A percentile compares a stretch with the other conserved stretches of the same genome.
Evolutionary conservation across 345 rosid species (phyloP).

Genomic region (Mallotus nudiflorus): DNA sequence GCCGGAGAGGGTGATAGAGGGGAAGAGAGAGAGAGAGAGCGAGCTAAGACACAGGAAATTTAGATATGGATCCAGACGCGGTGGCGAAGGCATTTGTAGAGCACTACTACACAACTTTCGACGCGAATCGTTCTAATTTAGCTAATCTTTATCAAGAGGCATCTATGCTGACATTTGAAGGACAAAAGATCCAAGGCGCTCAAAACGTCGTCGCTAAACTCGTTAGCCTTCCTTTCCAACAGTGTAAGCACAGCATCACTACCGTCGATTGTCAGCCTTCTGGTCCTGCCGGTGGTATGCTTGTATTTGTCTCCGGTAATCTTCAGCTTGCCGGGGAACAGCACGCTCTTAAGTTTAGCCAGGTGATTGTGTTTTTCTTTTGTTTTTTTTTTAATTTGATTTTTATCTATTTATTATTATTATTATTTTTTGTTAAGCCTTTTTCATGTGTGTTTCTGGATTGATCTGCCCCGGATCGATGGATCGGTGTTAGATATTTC

Average conservation of each 20-base stretch:
- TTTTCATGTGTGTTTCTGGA: background rate
- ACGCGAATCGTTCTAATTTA: conserved; percentile 58
- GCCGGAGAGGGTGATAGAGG: too few relatives aligned
- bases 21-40: background rate
- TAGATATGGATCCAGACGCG: conserved; percentile 76
- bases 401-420: too few relatives aligned
- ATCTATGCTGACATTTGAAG: conserved; percentile 94
- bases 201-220: conserved; percentile 82
- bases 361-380: conserved; percentile 38
- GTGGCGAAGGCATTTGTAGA: conserved; percentile 86
- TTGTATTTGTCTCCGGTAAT: conserved; percentile 87
- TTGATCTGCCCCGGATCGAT: background rate
- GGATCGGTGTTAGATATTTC: background rate
- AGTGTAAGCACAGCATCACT: conserved; percentile 81
- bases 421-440: conserved; percentile 5
- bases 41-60: too few relatives aligned
- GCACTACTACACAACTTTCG: conserved; percentile 88
- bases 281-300: conserved; percentile 87
- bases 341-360: conserved; percentile 94
- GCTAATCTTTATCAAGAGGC: conserved; percentile 76
- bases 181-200: conserved; percentile 87
- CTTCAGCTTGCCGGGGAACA: conserved; percentile 93
- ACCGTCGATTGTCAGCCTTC: conserved; percentile 99
- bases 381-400: conserved; percentile 8
- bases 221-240: conserved; percentile 79